Conservation (phyloP, 2,329 filamentous ascomycete genomes). For the Colletotrichum ledebouriae region DNA sequence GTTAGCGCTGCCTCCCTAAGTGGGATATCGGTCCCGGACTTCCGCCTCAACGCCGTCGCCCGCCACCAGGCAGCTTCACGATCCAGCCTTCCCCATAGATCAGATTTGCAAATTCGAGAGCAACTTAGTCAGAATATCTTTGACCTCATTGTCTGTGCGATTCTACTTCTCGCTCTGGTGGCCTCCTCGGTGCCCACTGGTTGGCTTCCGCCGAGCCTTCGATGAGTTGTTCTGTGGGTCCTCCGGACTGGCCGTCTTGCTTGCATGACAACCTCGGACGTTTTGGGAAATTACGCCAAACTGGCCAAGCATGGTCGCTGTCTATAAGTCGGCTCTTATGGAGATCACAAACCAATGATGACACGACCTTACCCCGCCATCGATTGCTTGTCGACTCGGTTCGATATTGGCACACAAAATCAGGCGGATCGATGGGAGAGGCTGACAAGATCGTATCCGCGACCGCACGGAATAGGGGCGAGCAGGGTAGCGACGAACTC, state of each 20-base stretch:
- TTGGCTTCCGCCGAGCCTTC: slow-evolving; percentile 50
- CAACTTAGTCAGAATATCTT: slow-evolving; percentile 11
- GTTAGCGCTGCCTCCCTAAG: slow-evolving; percentile 33
- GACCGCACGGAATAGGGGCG: slow-evolving; percentile 33
- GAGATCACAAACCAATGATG: slow-evolving; percentile 50
- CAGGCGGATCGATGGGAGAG: slow-evolving; percentile 33
- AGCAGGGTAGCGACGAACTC: slow-evolving; percentile 38
- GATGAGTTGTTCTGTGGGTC: slow-evolving; percentile 58
- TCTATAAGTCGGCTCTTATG: slow-evolving; percentile 56
- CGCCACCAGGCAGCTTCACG: slow-evolving; percentile 11
- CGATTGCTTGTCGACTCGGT: slow-evolving; percentile 34
- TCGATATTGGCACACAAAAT: slow-evolving; percentile 30
- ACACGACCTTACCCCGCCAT: slow-evolving; percentile 48
- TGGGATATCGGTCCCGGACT: slow-evolving; percentile 28
- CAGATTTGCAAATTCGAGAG: slow-evolving; percentile 28
- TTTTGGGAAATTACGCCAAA: slow-evolving; percentile 61
- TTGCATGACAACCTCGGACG: slow-evolving; percentile 59
- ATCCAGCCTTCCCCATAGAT: slow-evolving; percentile 30
- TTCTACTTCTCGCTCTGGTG: slow-evolving; percentile 31
- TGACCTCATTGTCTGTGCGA: slow-evolving; percentile 38
- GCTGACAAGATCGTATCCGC: slow-evolving; percentile 39
- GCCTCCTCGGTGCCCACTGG: slow-evolving; percentile 36
- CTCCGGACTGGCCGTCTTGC: slow-evolving; percentile 48
- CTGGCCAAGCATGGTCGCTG: slow-evolving; percentile 52
- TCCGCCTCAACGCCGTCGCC: slow-evolving; percentile 21